A percentile compares a stretch with the other conserved stretches of the same genome.
These are phyloP conservation scores for Cladosporium sp. DNA, from an alignment of 2,329 filamentous ascomycete genomes.

Conservation along the genomic window DNA sequence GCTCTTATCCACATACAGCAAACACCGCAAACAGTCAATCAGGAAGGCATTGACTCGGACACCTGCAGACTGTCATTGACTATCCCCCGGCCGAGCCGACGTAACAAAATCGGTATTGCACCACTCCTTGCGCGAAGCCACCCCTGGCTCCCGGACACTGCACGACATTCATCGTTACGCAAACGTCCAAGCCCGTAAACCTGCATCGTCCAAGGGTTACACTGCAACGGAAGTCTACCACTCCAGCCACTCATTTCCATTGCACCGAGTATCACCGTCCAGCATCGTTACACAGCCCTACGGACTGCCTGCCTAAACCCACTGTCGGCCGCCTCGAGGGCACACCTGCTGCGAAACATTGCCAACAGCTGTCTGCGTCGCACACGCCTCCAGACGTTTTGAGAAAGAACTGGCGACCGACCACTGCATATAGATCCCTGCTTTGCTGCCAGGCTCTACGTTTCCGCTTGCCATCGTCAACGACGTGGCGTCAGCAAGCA, in stretches of 20 bases:
- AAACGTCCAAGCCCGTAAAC: neutral
- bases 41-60: neutral
- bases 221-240: conserved; percentile 6
- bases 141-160: conserved; percentile 2
- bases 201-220: conserved; percentile 4
- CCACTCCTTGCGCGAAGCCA: conserved; percentile 3
- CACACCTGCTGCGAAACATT: conserved; percentile 6
- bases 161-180: conserved; percentile 11
- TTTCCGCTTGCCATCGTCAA: conserved; percentile 4
- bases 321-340: neutral
- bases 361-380: conserved; percentile 5
- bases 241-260: conserved; percentile 13
- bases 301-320: conserved; percentile 3
- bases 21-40: conserved; percentile 4
- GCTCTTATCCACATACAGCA: neutral
- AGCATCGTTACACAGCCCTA: neutral
- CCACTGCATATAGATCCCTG: conserved; percentile 12
- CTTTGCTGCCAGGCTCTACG: neutral
- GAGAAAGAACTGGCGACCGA: neutral
- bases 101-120: neutral
- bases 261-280: conserved; percentile 10
- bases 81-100: neutral
- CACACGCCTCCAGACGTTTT: conserved; percentile 1
- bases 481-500: conserved; percentile 9
- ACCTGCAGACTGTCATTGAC: conserved; percentile 8